Percentiles rank a stretch among this genome's conserved stretches.
These are phyloP conservation scores for Wickerhamiella hasegawae DNA, from an alignment of 805 yeast genomes.

Conservation along the genomic window DNA sequence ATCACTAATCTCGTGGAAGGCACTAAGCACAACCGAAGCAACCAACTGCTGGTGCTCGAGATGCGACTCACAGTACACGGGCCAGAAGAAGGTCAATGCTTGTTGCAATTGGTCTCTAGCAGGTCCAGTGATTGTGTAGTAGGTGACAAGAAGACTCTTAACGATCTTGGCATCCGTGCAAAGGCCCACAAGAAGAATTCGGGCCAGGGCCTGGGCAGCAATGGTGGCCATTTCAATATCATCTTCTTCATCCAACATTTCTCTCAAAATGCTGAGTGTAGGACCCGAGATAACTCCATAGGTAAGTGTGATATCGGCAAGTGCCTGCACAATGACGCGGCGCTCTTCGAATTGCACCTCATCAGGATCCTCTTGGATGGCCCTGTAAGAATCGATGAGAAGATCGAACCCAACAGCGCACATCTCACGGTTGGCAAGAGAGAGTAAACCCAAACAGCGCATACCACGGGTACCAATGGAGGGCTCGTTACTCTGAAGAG, in stretches of 20 bases:
- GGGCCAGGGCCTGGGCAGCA: constrained; percentile 77
- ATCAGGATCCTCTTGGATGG: constrained; percentile 26
- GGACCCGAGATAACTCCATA: neutral
- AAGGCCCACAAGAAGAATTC: constrained; percentile 62
- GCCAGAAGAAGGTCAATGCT: constrained; percentile 71
- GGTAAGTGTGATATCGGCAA: neutral
- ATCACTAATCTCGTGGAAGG: neutral
- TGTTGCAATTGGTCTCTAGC: constrained; percentile 56
- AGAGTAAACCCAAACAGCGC: constrained; percentile 62
- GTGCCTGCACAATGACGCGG: neutral
- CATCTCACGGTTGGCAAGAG: constrained; percentile 25
- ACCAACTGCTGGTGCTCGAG: constrained; percentile 51
- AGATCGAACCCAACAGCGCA: constrained; percentile 1
- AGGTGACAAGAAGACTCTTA: constrained; percentile 48
- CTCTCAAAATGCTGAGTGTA: neutral
- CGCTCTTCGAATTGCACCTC: constrained; percentile 36
- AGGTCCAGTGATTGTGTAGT: constrained; percentile 54
- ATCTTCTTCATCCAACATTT: constrained; percentile 19
- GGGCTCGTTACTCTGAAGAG: constrained; percentile 43
- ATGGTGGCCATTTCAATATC: constrained; percentile 56
- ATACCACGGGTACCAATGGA: constrained; percentile 50
- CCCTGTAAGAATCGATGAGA: neutral
- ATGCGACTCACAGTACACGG: constrained; percentile 73
- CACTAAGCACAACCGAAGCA: constrained; percentile 16
- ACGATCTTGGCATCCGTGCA: constrained; percentile 48